These are phyloP conservation scores for Medicago lupulina DNA, from an alignment of 306 rosid species.

Conservation along the genomic window DNA sequence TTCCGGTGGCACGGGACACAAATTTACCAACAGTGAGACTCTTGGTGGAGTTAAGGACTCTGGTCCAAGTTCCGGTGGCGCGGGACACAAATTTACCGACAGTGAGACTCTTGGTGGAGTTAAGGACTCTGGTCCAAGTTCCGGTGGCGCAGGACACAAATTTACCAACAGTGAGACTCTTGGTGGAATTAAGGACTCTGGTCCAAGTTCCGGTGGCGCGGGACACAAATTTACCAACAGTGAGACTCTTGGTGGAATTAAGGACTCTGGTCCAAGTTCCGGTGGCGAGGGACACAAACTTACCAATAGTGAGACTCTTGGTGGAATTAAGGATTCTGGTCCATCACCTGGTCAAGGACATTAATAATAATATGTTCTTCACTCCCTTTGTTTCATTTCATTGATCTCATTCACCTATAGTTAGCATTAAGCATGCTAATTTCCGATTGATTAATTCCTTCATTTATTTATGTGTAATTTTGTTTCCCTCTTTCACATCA, in stretches of 20 bases:
- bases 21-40: no score
- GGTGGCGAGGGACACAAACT: slow-evolving; percentile 44
- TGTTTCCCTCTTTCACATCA: background rate
- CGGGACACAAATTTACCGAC: slow-evolving; percentile 50
- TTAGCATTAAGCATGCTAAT: background rate
- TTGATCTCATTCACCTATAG: background rate
- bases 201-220: no score
- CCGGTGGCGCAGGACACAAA: no score
- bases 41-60: no score
- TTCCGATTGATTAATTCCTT: slow-evolving; percentile 24
- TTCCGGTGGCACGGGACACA: no score
- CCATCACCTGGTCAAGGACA: slow-evolving; percentile 44
- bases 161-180: no score
- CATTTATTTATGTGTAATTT: slow-evolving; percentile 5
- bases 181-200: no score
- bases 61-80: slow-evolving; percentile 46
- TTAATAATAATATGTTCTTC: background rate
- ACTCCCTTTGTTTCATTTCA: background rate
- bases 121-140: slow-evolving; percentile 44
- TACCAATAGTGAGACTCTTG: slow-evolving; percentile 32
- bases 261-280: slow-evolving; percentile 43
- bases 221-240: slow-evolving; percentile 39
- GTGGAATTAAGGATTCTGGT: slow-evolving; percentile 32
- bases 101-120: slow-evolving; percentile 45
- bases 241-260: slow-evolving; percentile 49